Base-by-base conservation (phyloP, 1,284 basidiomycete species). In the Peniophora sp. region DNA sequence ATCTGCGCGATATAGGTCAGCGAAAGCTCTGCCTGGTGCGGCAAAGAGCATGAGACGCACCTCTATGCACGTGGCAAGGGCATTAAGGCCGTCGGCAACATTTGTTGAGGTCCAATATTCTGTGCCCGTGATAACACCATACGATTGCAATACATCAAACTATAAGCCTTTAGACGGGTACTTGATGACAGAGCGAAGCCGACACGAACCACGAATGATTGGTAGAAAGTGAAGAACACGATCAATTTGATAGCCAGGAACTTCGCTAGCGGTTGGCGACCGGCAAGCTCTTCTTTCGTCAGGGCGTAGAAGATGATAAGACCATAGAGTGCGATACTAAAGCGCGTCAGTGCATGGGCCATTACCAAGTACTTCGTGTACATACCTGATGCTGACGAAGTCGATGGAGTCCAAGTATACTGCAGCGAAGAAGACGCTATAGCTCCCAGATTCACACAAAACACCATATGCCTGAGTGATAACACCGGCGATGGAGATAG, bases 191-290 rank as follows among this genome's bases (percentile, higher is more conserved):
- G 39, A 27, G 24, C 27, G 37, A 22, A 23, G 44, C 24, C 11
- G 35, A 11, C 11, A 69, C 83, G 52, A 58, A 88, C 85, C 36
- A 89, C 67, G 55, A 89, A 85, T 0, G 74, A 69, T 56, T 90
- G 87, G 62, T 90, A 91, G 62, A 88, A 90, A 0, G 88, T 90
- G 61, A 87, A 83, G 79, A 93, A 85, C 47, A 93, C 86, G 52
- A 91, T 89, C 32, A 92, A 68, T 67, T 93, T 94, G 71, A 91
- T 92, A 10, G 78, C 69, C 54, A 91, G 59, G 64, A 93, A 93
- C 67, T 93, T 93, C 14, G 86, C 79, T 24, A 94, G 70, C 15
- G 92, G 92, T 24, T 83, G 74, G n/a, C 79, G 74, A 17, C 83
- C 88, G 51, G 65, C 69, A 6, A 95, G 74, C 58, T 93, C 90